Percentiles rank a stretch among this genome's conserved stretches.
phyloP scores from a whole-genome alignment of 441 rosid genomes.

The Lepidium campestre region DNA sequence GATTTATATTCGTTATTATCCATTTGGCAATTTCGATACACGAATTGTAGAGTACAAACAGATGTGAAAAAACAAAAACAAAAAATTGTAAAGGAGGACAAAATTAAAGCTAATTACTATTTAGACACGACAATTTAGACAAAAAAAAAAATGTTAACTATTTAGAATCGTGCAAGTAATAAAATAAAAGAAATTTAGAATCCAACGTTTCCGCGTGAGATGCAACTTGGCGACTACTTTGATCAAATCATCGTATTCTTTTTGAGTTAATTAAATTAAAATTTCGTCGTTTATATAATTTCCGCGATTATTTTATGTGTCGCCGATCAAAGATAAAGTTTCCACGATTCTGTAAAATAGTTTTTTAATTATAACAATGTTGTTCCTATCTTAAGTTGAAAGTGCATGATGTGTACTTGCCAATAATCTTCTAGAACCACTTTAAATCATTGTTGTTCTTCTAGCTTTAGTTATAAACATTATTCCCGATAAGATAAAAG shows the following conservation, averaged over 20 bases:
- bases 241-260: slow-evolving; percentile 8
- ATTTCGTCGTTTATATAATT: neutral
- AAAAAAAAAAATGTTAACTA: neutral
- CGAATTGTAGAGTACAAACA: neutral
- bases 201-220: slow-evolving; percentile 20
- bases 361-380: neutral
- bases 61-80: neutral
- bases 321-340: slow-evolving; percentile 16
- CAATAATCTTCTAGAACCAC: slow-evolving; percentile 16
- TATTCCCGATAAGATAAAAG: neutral
- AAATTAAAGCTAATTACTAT: neutral
- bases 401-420: slow-evolving; percentile 24
- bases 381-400: slow-evolving; percentile 24
- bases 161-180: neutral
- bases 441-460: neutral
- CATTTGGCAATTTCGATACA: neutral
- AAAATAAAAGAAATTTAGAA: neutral
- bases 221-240: slow-evolving; percentile 25
- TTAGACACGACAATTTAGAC: neutral
- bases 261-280: neutral
- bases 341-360: slow-evolving; percentile 6
- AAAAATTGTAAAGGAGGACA: neutral
- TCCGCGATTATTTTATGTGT: neutral
- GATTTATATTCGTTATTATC: neutral
- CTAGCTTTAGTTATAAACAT: neutral